Conservation (phyloP, 306 rosid species). For the Cicer yamashitae region DNA sequence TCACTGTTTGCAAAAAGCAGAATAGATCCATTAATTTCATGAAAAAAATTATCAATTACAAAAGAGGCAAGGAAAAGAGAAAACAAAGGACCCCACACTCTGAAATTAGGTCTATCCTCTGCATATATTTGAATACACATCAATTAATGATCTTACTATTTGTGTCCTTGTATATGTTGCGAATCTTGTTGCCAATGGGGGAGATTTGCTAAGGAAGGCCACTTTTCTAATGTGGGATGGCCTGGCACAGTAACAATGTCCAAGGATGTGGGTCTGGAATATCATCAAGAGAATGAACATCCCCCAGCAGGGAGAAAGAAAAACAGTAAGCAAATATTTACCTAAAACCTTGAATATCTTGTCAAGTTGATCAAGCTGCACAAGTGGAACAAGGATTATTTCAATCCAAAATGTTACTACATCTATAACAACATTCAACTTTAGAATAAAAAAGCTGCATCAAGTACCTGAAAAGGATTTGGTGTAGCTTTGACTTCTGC, state of each 20-base stretch:
- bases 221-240: conserved; percentile 93
- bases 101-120: conserved; percentile 35
- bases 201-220: conserved; percentile 92
- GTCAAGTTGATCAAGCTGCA: conserved; percentile 99
- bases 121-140: conserved; percentile 30
- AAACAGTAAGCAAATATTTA: conserved; percentile 48
- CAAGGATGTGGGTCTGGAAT: conserved; percentile 46
- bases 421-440: conserved; percentile 2
- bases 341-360: conserved; percentile 99
- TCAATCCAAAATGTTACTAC: conserved; percentile 38
- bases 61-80: conserved; percentile 11
- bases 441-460: conserved; percentile 34
- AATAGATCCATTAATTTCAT: conserved; percentile 33
- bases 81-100: conserved; percentile 20
- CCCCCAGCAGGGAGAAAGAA: conserved; percentile 47
- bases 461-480: conserved; percentile 88
- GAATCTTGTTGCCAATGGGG: conserved; percentile 87
- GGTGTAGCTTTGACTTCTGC: conserved; percentile 85
- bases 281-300: conserved; percentile 43
- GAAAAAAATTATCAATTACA: not conserved
- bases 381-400: conserved; percentile 41
- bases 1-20: conserved; percentile 65
- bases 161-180: conserved; percentile 85
- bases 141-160: conserved; percentile 71
- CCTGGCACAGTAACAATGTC: conserved; percentile 65